These are phyloP conservation scores for Basidioascus undulatus DNA, from an alignment of 768 basidiomycete species.

Conservation along the genomic window DNA sequence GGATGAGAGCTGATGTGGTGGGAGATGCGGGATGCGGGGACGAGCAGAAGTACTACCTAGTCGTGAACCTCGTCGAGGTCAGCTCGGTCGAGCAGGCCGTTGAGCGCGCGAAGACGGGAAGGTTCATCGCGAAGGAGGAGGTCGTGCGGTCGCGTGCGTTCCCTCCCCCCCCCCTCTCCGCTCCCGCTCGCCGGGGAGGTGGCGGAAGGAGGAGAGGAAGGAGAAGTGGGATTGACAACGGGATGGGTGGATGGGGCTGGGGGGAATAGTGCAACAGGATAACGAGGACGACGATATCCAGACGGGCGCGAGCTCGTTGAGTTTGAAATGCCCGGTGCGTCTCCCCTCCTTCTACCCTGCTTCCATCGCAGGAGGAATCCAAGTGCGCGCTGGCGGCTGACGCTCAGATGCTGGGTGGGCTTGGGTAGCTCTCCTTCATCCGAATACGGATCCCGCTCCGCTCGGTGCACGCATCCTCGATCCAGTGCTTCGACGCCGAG, in stretches of 20 bases:
- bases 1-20: too few relatives aligned
- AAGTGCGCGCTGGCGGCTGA: too few relatives aligned
- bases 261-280: conserved; percentile 38
- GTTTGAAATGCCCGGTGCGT: conserved; percentile 77
- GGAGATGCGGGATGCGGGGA: too few relatives aligned
- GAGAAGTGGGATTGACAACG: too few relatives aligned
- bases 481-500: conserved; percentile 83
- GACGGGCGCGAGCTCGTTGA: conserved; percentile 70
- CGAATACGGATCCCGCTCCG: conserved; percentile 66
- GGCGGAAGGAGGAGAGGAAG: too few relatives aligned
- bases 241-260: too few relatives aligned
- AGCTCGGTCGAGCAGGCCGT: conserved; percentile 47
- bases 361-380: too few relatives aligned
- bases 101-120: conserved; percentile 39
- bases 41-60: conserved; percentile 60
- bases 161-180: too few relatives aligned
- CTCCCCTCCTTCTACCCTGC: neutral
- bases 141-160: conserved; percentile 44
- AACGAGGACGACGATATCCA: conserved; percentile 74
- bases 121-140: conserved; percentile 36
- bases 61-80: conserved; percentile 60
- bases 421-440: conserved; percentile 51
- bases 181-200: too few relatives aligned
- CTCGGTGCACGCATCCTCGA: conserved; percentile 63
- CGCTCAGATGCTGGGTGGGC: too few relatives aligned